Percentiles rank a stretch among this genome's conserved stretches.
phyloP scores from a whole-genome alignment of 352 stramenopile species.

The Globisporangium paddicum region DNA sequence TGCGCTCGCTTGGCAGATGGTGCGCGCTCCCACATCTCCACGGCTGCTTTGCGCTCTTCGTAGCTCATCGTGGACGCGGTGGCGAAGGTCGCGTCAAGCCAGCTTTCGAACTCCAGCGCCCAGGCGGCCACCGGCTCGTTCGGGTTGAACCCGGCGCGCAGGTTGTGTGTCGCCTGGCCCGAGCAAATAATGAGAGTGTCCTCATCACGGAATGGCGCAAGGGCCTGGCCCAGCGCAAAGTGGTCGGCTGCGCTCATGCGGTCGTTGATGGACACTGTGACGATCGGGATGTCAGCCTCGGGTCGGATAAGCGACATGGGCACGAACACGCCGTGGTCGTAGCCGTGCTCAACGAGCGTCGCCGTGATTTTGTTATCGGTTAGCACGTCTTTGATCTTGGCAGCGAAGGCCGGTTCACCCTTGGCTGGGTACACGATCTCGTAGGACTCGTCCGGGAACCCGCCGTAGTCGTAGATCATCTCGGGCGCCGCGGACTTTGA shows the following conservation, averaged over 20 bases:
- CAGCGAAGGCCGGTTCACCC: conserved; percentile 64
- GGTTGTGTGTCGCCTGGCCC: conserved; percentile 43
- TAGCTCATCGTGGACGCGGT: conserved; percentile 16
- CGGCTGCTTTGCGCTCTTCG: conserved; percentile 18
- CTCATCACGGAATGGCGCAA: conserved; percentile 49
- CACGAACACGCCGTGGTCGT: conserved; percentile 93
- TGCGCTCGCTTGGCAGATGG: conserved; percentile 32
- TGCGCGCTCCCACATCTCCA: conserved; percentile 28
- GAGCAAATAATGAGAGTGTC: conserved; percentile 75
- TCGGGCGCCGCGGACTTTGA: conserved; percentile 37
- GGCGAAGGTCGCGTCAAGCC: conserved; percentile 29
- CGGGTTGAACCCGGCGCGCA: conserved; percentile 19
- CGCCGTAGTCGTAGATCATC: conserved; percentile 90
- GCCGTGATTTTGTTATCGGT: conserved; percentile 36
- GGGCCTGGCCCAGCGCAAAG: conserved; percentile 47
- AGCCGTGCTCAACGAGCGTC: conserved; percentile 52
- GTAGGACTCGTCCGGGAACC: conserved; percentile 86
- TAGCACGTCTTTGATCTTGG: conserved; percentile 63
- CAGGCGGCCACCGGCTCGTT: conserved; percentile 18
- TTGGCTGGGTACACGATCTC: conserved; percentile 79
- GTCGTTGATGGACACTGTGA: conserved; percentile 69
- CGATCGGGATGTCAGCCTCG: conserved; percentile 83
- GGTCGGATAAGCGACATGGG: conserved; percentile 88
- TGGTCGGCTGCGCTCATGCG: conserved; percentile 30
- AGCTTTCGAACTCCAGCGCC: conserved; percentile 28